Conservation (phyloP, 306 rosid genomes). For the Benincasa hispida region DNA sequence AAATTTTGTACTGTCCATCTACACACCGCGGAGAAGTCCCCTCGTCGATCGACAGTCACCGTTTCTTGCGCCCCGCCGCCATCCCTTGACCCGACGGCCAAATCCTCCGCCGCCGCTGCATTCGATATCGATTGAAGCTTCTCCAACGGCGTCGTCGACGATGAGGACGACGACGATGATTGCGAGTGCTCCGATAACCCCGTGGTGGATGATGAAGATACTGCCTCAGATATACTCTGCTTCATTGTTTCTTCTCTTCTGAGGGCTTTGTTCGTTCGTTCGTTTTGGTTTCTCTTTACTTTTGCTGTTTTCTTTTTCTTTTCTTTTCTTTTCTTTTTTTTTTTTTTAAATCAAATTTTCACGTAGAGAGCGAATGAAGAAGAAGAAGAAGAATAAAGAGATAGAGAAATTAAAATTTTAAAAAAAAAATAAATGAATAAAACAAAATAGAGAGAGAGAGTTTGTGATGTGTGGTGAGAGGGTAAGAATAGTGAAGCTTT, state of each 20-base stretch:
- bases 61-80: conserved; percentile 85
- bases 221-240: conserved; percentile 71
- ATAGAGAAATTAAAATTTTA: not conserved
- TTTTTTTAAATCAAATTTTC: not conserved
- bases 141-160: conserved; percentile 35
- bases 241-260: conserved; percentile 41
- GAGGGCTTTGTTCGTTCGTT: conserved; percentile 9
- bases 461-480: conserved; percentile 20
- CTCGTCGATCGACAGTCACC: conserved; percentile 67
- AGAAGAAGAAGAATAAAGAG: not conserved
- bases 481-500: conserved; percentile 25
- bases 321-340: not conserved
- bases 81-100: conserved; percentile 42
- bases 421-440: not conserved
- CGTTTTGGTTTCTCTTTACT: not conserved
- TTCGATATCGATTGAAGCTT: conserved; percentile 26
- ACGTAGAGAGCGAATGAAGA: conserved; percentile 6
- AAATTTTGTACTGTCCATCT: conserved; percentile 93
- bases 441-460: not conserved
- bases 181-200: conserved; percentile 37
- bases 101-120: conserved; percentile 73
- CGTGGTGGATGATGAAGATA: conserved; percentile 51
- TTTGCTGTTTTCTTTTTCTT: not conserved
- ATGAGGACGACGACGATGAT: conserved; percentile 13
- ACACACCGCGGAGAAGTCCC: conserved; percentile 82